Percentiles rank a stretch among this genome's conserved stretches.
Conservation (phyloP, 306 rosid species). For the Dalbergia cultrata region DNA sequence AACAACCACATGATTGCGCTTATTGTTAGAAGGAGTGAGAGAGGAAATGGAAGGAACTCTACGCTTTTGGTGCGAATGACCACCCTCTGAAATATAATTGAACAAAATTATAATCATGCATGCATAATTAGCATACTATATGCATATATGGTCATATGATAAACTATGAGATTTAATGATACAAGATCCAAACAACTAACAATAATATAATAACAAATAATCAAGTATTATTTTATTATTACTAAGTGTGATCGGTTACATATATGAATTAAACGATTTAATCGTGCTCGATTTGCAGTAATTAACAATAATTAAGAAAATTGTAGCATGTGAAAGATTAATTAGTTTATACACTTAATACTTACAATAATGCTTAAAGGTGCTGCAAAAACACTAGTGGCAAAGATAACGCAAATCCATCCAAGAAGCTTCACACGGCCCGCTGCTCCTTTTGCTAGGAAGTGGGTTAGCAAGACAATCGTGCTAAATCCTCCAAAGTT, state of each 20-base stretch:
- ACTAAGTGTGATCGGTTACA: no score
- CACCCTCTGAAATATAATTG: constrained; percentile 56
- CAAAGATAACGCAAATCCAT: constrained; percentile 81
- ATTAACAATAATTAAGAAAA: no score
- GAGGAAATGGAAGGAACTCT: constrained; percentile 88
- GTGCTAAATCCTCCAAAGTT: constrained; percentile 79
- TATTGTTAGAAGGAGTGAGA: constrained; percentile 82
- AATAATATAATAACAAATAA: no score
- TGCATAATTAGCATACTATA: not conserved
- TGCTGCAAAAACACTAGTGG: constrained; percentile 90
- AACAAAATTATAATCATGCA: constrained; percentile 13
- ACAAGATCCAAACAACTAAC: no score
- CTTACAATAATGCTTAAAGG: constrained; percentile 85
- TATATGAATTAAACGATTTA: no score
- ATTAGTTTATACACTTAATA: not conserved
- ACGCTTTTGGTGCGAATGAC: constrained; percentile 93
- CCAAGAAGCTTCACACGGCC: constrained; percentile 71
- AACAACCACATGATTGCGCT: constrained; percentile 86
- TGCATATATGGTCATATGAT: no score
- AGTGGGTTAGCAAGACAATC: constrained; percentile 65
- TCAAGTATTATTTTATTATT: no score
- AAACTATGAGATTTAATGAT: no score
- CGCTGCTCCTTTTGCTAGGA: constrained; percentile 56
- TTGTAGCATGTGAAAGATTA: not conserved
- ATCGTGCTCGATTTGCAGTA: no score